Base-by-base conservation (phyloP, 345 rosid species). In the Salix purpurea region DNA sequence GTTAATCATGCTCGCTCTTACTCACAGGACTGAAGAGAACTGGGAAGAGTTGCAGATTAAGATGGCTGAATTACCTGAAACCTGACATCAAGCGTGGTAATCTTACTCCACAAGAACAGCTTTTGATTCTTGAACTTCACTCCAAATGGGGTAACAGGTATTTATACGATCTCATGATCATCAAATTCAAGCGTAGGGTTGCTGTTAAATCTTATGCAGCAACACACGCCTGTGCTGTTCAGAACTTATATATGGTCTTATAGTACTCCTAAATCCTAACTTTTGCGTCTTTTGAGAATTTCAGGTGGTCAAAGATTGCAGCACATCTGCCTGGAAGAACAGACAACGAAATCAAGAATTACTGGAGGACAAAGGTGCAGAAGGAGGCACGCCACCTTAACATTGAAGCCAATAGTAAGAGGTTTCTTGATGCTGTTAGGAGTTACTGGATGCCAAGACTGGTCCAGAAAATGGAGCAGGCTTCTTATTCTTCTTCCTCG, bases 341-440 rank as follows among this genome's bases (percentile, higher is more conserved):
- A 4, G 99, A 95, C 76, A 95, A 95, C 69, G 99, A 95, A 83
- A 95, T 95, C 54, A 95, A 95, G 81, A 95, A 95, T 81, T 95
- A 95, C 32, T 95, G 99, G 99, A 87, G 98, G 80, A 96, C 99
- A 8, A 81, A 98, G n/a, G 99, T 96, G 16, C 99, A 96, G 67
- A 96, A 92, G 78, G 98, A 93, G 48, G 99, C 99, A 3, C 91
- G 92, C 12, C 99, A 93, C 65, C 87, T 96, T 4, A 91, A 92
- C 62, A 90, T 95, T 56, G 99, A 96, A 72, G 94, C 95, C 42
- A 93, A 90, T 76, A 96, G 99, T 78, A 87, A 89, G 85, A 92
- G 81, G 74, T 93, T 96, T 84, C 88, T 92, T 81, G 99, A 96
- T 80, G 85, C 94, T 67, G 87, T 92, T 87, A 76, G 91, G 54